Percentiles rank a stretch among this genome's conserved stretches.
Evolutionary conservation across 768 basidiomycete species (phyloP).

Genomic region (Kondoa malvinella): DNA sequence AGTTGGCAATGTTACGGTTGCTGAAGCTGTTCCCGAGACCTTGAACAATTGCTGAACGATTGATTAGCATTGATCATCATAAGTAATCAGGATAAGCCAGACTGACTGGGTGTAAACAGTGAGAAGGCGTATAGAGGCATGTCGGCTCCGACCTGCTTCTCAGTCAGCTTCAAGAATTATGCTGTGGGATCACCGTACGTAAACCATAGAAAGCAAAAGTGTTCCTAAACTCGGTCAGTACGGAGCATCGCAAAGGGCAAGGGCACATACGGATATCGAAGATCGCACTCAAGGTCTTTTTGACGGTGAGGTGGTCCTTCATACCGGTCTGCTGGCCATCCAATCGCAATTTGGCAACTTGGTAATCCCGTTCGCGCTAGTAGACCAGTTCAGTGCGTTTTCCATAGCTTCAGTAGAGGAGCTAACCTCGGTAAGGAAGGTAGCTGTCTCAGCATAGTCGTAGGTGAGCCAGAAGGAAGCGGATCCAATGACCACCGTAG

Average conservation of each 20-base stretch:
- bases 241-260: no score
- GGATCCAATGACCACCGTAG: constrained; percentile 48
- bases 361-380: constrained; percentile 61
- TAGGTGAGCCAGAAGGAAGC: constrained; percentile 60
- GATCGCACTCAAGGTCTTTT: neutral
- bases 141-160: constrained; percentile 31
- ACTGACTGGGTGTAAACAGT: constrained; percentile 51
- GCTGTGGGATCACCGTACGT: no score
- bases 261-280: neutral
- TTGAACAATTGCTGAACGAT: neutral
- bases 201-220: neutral
- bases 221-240: no score
- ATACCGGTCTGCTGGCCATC: constrained; percentile 7
- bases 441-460: constrained; percentile 68
- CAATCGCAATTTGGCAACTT: constrained; percentile 37
- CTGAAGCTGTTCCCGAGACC: constrained; percentile 40
- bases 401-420: constrained; percentile 40
- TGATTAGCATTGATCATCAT: no score
- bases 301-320: constrained; percentile 6
- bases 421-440: constrained; percentile 53
- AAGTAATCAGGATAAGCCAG: constrained; percentile 11
- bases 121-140: constrained; percentile 61
- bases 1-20: constrained; percentile 53
- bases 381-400: constrained; percentile 45
- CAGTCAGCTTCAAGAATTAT: neutral